These are phyloP conservation scores for Tetracentron sinense DNA, from an alignment of 164 flowering plant genomes.

Conservation along the genomic window DNA sequence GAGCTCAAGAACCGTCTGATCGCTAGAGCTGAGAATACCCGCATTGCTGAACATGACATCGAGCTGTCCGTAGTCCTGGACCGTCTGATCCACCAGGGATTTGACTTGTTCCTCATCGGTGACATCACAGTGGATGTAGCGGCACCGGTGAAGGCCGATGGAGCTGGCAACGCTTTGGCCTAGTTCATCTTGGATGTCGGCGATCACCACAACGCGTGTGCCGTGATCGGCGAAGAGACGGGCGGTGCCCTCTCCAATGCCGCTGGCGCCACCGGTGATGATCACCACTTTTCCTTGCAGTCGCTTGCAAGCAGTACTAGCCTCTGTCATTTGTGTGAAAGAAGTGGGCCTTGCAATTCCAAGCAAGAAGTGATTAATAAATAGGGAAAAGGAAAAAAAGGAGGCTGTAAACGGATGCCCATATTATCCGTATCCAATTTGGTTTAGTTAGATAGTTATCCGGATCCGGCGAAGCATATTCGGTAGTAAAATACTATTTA, in stretches of 20 bases:
- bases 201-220: constrained; percentile 24
- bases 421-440: too few relatives aligned
- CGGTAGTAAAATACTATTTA: too few relatives aligned
- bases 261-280: too few relatives aligned
- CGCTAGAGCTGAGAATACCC: constrained; percentile 9
- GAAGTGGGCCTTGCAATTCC: too few relatives aligned
- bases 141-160: constrained; percentile 12
- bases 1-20: constrained; percentile 25
- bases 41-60: constrained; percentile 47
- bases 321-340: too few relatives aligned
- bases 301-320: too few relatives aligned
- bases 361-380: too few relatives aligned
- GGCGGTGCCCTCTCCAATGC: constrained; percentile 27
- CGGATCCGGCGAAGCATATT: too few relatives aligned
- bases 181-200: constrained; percentile 42
- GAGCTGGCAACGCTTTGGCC: too few relatives aligned
- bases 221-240: constrained; percentile 26
- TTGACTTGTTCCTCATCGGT: constrained; percentile 29
- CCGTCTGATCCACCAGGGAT: constrained; percentile 20
- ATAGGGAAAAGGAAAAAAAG: too few relatives aligned
- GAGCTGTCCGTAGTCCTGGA: constrained; percentile 23
- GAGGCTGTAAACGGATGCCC: too few relatives aligned
- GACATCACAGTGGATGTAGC: constrained; percentile 34
- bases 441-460: too few relatives aligned
- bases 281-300: constrained; percentile 33